Evolutionary conservation across 306 rosid genomes (phyloP).

Genomic region (Inga oerstediana): DNA sequence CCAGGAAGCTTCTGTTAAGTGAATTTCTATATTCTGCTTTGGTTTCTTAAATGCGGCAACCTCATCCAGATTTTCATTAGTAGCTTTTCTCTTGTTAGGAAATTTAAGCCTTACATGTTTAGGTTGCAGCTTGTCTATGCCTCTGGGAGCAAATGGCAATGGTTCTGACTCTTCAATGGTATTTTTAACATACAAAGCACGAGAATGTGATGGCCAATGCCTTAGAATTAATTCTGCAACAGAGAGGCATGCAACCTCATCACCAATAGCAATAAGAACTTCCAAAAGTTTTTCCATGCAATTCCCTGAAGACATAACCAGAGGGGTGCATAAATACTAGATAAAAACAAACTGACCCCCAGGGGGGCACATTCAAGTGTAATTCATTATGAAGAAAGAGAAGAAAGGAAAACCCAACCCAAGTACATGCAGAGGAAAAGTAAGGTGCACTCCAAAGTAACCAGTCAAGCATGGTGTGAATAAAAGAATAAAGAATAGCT

Average conservation of each 20-base stretch:
- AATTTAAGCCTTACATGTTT: constrained; percentile 87
- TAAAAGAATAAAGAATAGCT: background rate
- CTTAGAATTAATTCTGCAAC: constrained; percentile 90
- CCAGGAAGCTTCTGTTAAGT: constrained; percentile 82
- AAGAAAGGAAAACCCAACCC: constrained; percentile 1
- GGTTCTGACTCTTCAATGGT: constrained; percentile 82
- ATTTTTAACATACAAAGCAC: constrained; percentile 83
- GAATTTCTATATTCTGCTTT: constrained; percentile 72
- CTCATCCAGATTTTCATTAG: constrained; percentile 55
- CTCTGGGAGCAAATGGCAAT: constrained; percentile 87
- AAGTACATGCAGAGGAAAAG: constrained; percentile 27
- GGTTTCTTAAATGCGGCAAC: constrained; percentile 63
- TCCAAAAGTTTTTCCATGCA: constrained; percentile 99
- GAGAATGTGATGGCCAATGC: constrained; percentile 98
- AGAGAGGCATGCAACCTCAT: constrained; percentile 96
- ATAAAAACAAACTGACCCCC: background rate
- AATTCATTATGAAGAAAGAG: constrained; percentile 30
- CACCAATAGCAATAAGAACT: constrained; percentile 97
- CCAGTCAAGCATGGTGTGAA: constrained; percentile 12
- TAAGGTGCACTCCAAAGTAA: background rate
- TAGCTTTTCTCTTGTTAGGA: constrained; percentile 79
- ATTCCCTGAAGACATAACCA: constrained; percentile 67
- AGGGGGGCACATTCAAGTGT: constrained; percentile 18
- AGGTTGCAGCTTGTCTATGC: constrained; percentile 95
- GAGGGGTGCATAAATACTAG: constrained; percentile 7